These are phyloP conservation scores for Rhizopus sp. DNA, from an alignment of 371 early-diverging fungal genomes.

Conservation along the genomic window DNA sequence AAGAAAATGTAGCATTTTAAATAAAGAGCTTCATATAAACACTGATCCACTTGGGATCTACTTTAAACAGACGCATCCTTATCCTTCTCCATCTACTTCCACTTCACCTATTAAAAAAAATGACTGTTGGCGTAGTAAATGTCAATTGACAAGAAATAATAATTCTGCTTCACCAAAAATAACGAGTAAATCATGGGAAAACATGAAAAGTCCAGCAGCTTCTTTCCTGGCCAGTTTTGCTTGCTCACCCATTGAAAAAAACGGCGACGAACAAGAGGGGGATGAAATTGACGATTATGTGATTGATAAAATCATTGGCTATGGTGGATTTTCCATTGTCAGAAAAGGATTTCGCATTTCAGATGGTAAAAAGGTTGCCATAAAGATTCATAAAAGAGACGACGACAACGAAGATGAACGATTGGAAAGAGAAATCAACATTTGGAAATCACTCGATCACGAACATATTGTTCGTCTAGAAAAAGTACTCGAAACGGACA, in stretches of 20 bases:
- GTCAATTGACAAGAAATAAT: conserved; percentile 21
- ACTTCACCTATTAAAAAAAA: conserved; percentile 19
- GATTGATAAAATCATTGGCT: conserved; percentile 56
- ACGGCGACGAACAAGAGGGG: conserved; percentile 53
- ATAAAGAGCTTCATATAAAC: conserved; percentile 23
- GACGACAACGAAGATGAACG: conserved; percentile 9
- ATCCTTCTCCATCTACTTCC: conserved; percentile 32
- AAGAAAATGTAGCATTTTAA: not conserved
- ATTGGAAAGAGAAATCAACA: conserved; percentile 55
- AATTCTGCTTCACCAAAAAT: conserved; percentile 19
- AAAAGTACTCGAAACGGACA: conserved; percentile 64
- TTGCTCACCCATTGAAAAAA: conserved; percentile 11
- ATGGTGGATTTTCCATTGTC: conserved; percentile 68
- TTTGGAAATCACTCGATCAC: conserved; percentile 70
- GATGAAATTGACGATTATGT: conserved; percentile 69
- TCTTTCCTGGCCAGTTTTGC: conserved; percentile 59
- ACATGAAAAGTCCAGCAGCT: conserved; percentile 57
- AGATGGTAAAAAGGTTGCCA: conserved; percentile 43
- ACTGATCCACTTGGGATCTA: conserved; percentile 30
- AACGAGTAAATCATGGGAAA: conserved; percentile 50
- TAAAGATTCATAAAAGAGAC: conserved; percentile 50
- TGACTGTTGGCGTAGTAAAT: conserved; percentile 20
- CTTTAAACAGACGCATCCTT: conserved; percentile 15
- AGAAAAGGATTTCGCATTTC: conserved; percentile 53
- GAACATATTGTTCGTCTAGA: conserved; percentile 63